These are phyloP conservation scores for Apiotrichum sp. DNA, from an alignment of 1,284 basidiomycete genomes.

Conservation along the genomic window DNA sequence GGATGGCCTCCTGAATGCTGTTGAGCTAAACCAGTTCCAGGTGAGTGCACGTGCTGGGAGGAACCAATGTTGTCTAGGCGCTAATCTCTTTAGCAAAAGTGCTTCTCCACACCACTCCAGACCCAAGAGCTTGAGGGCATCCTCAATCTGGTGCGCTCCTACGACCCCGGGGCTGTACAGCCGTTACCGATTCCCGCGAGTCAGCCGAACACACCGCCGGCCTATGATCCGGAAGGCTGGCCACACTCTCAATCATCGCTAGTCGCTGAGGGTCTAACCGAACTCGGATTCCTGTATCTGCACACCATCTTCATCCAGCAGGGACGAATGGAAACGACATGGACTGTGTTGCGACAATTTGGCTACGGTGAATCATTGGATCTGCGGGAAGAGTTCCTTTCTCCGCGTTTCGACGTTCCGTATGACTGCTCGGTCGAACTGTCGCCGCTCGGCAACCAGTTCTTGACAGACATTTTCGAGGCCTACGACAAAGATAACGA, in stretches of 20 bases:
- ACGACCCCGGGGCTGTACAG: slow-evolving; percentile 50
- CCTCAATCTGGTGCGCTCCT: slow-evolving; percentile 72
- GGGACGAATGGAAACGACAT: slow-evolving; percentile 93
- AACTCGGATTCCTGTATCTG: slow-evolving; percentile 87
- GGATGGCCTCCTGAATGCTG: slow-evolving; percentile 81
- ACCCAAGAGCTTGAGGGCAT: slow-evolving; percentile 88
- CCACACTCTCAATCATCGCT: slow-evolving; percentile 7
- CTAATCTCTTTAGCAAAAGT: slow-evolving; percentile 62
- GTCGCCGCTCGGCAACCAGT: slow-evolving; percentile 87
- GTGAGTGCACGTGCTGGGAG: slow-evolving; percentile 46
- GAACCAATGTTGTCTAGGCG: too few relatives aligned
- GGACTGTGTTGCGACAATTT: slow-evolving; percentile 91
- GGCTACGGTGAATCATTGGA: slow-evolving; percentile 93
- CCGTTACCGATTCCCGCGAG: slow-evolving; percentile 25
- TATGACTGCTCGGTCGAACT: slow-evolving; percentile 92
- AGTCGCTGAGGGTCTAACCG: slow-evolving; percentile 64
- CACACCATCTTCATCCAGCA: slow-evolving; percentile 97
- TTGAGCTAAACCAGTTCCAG: slow-evolving; percentile 95
- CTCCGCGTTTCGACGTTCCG: slow-evolving; percentile 87
- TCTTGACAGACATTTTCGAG: slow-evolving; percentile 96
- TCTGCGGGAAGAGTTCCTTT: slow-evolving; percentile 78
- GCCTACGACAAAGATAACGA: slow-evolving; percentile 97
- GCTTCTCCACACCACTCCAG: slow-evolving; percentile 89
- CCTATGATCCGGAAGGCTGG: slow-evolving; percentile 8
- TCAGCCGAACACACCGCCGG: slow-evolving; percentile 3